phyloP scores from a whole-genome alignment of 495 filamentous ascomycete species.

The Hypoxylon fuscum region DNA sequence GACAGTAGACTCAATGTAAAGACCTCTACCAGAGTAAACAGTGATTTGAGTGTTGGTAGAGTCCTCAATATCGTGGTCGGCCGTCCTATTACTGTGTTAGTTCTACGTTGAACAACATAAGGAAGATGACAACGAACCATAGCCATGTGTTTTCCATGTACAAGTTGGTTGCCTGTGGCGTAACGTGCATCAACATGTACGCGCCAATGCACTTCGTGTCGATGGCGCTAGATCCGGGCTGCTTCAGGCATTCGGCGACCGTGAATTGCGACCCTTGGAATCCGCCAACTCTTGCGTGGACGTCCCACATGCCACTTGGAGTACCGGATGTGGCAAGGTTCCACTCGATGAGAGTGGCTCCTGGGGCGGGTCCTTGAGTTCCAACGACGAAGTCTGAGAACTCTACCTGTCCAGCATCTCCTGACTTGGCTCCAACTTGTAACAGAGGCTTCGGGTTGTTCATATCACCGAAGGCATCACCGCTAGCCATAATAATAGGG shows the following conservation, averaged over 20 bases:
- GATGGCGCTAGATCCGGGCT: constrained; percentile 61
- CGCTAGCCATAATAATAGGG: constrained; percentile 86
- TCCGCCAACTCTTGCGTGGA: constrained; percentile 85
- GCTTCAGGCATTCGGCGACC: constrained; percentile 74
- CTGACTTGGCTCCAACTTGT: constrained; percentile 76
- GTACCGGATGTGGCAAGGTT: constrained; percentile 69
- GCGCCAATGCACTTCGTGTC: constrained; percentile 71
- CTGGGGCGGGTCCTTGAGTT: constrained; percentile 72
- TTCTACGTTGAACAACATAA: constrained; percentile 62
- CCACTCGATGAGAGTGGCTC: constrained; percentile 79
- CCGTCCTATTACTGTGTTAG: constrained; percentile 75
- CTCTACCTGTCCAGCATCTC: constrained; percentile 78
- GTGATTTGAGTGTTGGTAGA: constrained; percentile 70
- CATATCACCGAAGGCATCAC: constrained; percentile 72
- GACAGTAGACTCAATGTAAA: constrained; percentile 62
- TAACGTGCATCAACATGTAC: constrained; percentile 85
- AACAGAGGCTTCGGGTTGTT: constrained; percentile 74
- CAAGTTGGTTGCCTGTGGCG: constrained; percentile 66
- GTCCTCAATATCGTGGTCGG: constrained; percentile 91
- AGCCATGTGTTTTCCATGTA: constrained; percentile 94
- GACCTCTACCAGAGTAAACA: constrained; percentile 73
- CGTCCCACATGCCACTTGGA: constrained; percentile 87
- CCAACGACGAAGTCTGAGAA: constrained; percentile 81
- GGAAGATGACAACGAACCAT: constrained; percentile 71
- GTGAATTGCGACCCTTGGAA: constrained; percentile 79